Percentiles rank a stretch among this genome's conserved stretches.
phyloP scores from a whole-genome alignment of 169 alveolate species.

The Cystoisospora suis region DNA sequence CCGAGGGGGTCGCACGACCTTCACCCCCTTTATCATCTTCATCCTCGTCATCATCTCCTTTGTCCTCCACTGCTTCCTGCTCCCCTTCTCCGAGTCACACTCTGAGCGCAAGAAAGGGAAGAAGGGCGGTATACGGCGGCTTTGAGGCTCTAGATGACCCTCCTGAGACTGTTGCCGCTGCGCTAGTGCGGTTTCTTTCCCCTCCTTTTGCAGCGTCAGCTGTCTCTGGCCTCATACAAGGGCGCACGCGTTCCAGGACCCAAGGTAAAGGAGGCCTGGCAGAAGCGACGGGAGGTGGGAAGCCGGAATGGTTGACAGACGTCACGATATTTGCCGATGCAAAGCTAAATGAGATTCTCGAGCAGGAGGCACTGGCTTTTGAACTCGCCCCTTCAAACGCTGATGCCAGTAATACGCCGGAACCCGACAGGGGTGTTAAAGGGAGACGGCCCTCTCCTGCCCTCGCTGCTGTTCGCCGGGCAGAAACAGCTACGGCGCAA shows the following conservation, averaged over 20 bases:
- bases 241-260: neutral
- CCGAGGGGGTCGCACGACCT: too few species aligned
- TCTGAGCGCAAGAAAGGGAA: neutral
- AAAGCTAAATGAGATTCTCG: neutral
- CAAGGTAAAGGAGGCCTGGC: slow-evolving; percentile 2
- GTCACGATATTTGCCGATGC: slow-evolving; percentile 9
- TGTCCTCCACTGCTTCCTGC: neutral
- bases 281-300: neutral
- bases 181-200: neutral
- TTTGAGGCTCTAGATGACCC: slow-evolving; percentile 18
- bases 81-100: neutral
- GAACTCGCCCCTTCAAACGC: neutral
- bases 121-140: neutral
- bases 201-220: neutral
- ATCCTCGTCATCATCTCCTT: neutral
- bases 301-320: slow-evolving; percentile 2
- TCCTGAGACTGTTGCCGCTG: neutral
- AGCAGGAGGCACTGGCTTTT: neutral
- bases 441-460: neutral
- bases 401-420: neutral
- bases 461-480: neutral
- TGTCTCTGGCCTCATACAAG: neutral
- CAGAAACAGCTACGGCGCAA: neutral
- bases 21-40: neutral
- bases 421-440: neutral